Evolutionary conservation across 2,329 filamentous ascomycete genomes (phyloP).

Genomic region (Pseudogymnoascus sp.): DNA sequence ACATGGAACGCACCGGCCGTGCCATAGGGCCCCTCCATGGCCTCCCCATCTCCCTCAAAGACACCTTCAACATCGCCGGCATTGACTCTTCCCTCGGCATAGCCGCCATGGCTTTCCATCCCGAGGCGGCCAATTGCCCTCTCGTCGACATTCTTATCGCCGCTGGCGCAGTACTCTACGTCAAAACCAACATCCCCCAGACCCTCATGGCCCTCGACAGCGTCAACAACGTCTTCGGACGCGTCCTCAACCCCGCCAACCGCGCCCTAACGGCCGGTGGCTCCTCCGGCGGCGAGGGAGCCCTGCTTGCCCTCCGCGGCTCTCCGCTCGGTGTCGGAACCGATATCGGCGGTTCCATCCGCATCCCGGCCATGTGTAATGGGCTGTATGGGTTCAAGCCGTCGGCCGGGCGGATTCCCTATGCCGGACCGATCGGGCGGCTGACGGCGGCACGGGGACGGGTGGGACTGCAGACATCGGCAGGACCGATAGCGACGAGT

Average conservation of each 20-base stretch:
- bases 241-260: constrained; percentile 55
- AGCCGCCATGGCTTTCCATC: constrained; percentile 43
- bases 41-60: constrained; percentile 49
- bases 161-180: constrained; percentile 57
- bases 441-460: constrained; percentile 45
- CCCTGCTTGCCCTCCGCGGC: constrained; percentile 44
- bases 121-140: constrained; percentile 43
- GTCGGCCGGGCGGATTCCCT: constrained; percentile 30
- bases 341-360: constrained; percentile 45
- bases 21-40: constrained; percentile 53
- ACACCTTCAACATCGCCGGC: constrained; percentile 49
- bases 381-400: constrained; percentile 44
- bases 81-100: constrained; percentile 47
- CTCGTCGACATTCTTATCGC: constrained; percentile 49
- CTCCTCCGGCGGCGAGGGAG: constrained; percentile 55
- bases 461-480: constrained; percentile 37
- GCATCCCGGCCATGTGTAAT: constrained; percentile 39
- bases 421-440: constrained; percentile 36
- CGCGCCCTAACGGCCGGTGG: constrained; percentile 51
- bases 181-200: constrained; percentile 62
- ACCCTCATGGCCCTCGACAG: constrained; percentile 46
- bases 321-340: constrained; percentile 52
- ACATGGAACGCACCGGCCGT: constrained; percentile 31
- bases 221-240: constrained; percentile 53
- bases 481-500: constrained; percentile 38